phyloP scores from a whole-genome alignment of 805 yeast species.

The Wickerhamomyces alni region DNA sequence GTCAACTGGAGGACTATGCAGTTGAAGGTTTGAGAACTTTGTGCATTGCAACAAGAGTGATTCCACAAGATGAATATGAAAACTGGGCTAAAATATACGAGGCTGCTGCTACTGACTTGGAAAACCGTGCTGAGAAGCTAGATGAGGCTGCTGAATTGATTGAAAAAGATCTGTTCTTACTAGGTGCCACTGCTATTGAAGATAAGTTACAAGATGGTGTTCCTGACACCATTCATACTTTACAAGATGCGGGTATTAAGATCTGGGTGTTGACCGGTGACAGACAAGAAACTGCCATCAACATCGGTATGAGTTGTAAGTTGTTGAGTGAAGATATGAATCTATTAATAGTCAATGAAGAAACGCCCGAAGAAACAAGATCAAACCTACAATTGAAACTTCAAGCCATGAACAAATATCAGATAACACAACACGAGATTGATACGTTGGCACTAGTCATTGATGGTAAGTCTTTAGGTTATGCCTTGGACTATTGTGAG shows the following conservation, averaged over 20 bases:
- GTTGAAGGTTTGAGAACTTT: slow-evolving; percentile 92
- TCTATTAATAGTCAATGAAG: slow-evolving; percentile 82
- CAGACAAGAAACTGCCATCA: slow-evolving; percentile 96
- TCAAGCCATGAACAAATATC: slow-evolving; percentile 62
- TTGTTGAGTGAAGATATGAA: slow-evolving; percentile 95
- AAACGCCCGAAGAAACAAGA: slow-evolving; percentile 67
- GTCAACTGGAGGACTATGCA: slow-evolving; percentile 94
- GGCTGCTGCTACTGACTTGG: slow-evolving; percentile 78
- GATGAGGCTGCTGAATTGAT: slow-evolving; percentile 88
- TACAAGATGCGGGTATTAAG: slow-evolving; percentile 95
- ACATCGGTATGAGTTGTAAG: slow-evolving; percentile 97
- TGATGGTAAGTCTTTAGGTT: slow-evolving; percentile 89
- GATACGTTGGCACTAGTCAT: slow-evolving; percentile 84
- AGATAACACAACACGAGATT: slow-evolving; percentile 59
- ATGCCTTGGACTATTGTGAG: slow-evolving; percentile 81
- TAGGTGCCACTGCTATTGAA: slow-evolving; percentile 98
- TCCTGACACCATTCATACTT: slow-evolving; percentile 91
- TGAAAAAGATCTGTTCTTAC: slow-evolving; percentile 68
- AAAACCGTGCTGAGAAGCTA: slow-evolving; percentile 64
- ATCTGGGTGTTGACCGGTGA: slow-evolving; percentile 99
- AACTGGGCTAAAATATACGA: slow-evolving; percentile 64
- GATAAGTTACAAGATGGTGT: slow-evolving; percentile 98
- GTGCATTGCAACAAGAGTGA: slow-evolving; percentile 81
- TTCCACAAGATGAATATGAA: slow-evolving; percentile 71
- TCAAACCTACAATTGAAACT: slow-evolving; percentile 70